Percentiles rank a stretch among this genome's conserved stretches.
phyloP scores from a whole-genome alignment of 352 stramenopile species.

The Globisporangium viniferum region DNA sequence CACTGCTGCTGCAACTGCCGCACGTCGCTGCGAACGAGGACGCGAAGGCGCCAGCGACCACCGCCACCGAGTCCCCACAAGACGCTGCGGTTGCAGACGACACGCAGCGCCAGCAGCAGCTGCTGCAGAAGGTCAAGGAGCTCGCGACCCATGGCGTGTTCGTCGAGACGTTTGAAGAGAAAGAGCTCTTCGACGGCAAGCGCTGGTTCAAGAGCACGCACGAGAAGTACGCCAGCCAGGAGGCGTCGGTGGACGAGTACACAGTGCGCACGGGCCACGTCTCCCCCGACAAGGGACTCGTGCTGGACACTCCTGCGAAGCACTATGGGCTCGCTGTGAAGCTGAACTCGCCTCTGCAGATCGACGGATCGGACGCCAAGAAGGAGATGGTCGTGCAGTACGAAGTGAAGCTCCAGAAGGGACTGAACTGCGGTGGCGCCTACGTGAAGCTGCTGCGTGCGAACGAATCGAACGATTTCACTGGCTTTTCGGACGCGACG shows the following conservation, averaged over 20 bases:
- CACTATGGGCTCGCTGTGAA: conserved; percentile 82
- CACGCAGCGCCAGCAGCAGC: conserved; percentile 24
- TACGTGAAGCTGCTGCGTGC: conserved; percentile 92
- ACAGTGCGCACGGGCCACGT: conserved; percentile 50
- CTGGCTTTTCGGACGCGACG: conserved; percentile 76
- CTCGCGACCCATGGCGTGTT: conserved; percentile 56
- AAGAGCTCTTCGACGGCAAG: conserved; percentile 51
- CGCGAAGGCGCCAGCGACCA: not conserved
- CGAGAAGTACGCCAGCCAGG: conserved; percentile 78
- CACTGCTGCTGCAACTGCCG: conserved; percentile 35
- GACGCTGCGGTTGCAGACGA: conserved; percentile 13
- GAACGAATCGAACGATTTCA: conserved; percentile 45
- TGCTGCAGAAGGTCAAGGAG: conserved; percentile 46
- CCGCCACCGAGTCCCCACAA: not conserved
- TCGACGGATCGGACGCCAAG: conserved; percentile 62
- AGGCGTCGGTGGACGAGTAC: conserved; percentile 65
- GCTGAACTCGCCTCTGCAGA: conserved; percentile 53
- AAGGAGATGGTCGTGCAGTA: conserved; percentile 94
- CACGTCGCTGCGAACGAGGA: not conserved
- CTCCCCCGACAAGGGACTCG: conserved; percentile 61
- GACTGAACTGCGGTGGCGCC: conserved; percentile 88
- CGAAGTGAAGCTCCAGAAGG: conserved; percentile 92
- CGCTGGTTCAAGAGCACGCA: conserved; percentile 84
- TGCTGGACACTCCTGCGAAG: conserved; percentile 66
- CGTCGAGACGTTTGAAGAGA: conserved; percentile 75